phyloP scores from a whole-genome alignment of 441 rosid species.

The Populus hybrid region DNA sequence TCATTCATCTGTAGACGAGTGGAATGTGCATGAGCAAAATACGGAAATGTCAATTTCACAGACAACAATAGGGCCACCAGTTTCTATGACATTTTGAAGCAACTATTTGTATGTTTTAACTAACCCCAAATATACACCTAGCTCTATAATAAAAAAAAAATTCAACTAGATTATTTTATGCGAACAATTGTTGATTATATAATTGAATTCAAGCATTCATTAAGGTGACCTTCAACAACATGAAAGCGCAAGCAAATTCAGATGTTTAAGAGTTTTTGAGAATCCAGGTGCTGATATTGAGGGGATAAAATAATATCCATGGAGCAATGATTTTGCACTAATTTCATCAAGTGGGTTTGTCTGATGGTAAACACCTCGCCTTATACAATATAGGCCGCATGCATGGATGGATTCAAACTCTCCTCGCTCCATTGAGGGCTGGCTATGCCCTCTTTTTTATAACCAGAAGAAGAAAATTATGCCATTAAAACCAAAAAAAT shows the following conservation, averaged over 20 bases:
- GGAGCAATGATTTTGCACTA: no score
- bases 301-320: no score
- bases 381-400: no score
- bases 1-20: not conserved
- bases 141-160: not conserved
- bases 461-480: no score
- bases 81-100: not conserved
- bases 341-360: no score
- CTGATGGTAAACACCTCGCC: no score
- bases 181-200: not conserved
- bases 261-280: no score
- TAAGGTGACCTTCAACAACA: not conserved
- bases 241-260: not conserved
- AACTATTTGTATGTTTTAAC: no score
- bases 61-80: constrained; percentile 1
- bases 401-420: not conserved
- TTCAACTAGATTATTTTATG: not conserved
- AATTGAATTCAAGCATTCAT: not conserved
- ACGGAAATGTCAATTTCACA: constrained; percentile 19
- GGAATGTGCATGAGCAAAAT: not conserved
- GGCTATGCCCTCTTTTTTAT: no score
- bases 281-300: no score
- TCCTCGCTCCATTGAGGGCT: not conserved
- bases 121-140: no score
- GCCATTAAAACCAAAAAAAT: not conserved